Conservation (phyloP, 768 basidiomycete genomes). For the Collybia nuda region DNA sequence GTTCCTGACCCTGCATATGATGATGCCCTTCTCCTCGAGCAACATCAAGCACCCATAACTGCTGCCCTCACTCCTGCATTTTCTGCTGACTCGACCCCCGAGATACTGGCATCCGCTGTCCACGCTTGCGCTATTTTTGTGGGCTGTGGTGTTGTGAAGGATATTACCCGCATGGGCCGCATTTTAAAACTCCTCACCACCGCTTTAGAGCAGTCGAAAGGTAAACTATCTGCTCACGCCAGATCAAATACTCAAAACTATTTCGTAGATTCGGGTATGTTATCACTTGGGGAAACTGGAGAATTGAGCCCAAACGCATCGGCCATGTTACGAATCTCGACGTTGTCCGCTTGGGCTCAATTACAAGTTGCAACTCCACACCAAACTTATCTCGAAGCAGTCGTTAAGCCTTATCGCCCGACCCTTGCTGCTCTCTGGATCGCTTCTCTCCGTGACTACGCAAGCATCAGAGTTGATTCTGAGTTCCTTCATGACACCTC, state of each 20-base stretch:
- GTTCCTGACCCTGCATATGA: conserved; percentile 93
- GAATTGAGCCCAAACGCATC: conserved; percentile 93
- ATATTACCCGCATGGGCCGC: conserved; percentile 88
- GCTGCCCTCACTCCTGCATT: conserved; percentile 97
- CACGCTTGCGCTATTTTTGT: conserved; percentile 95
- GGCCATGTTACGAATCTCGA: conserved; percentile 91
- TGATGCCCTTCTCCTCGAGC: conserved; percentile 87
- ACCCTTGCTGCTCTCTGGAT: conserved; percentile 86
- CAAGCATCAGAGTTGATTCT: conserved; percentile 85
- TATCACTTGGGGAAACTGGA: conserved; percentile 82
- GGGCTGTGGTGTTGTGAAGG: conserved; percentile 91
- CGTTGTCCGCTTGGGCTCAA: conserved; percentile 94
- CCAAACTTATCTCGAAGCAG: conserved; percentile 75
- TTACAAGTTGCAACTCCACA: conserved; percentile 75
- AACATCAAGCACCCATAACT: conserved; percentile 97
- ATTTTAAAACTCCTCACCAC: conserved; percentile 87
- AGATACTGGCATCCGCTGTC: conserved; percentile 90
- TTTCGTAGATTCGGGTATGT: conserved; percentile 70
- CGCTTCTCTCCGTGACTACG: conserved; percentile 87
- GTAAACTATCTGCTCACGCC: conserved; percentile 35
- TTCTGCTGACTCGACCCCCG: conserved; percentile 91
- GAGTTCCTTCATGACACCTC: conserved; percentile 80
- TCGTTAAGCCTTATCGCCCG: conserved; percentile 77
- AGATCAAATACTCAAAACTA: neutral
- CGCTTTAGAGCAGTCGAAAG: conserved; percentile 88